Base-by-base conservation (phyloP, 1,139 yeast genomes). In the Debaryomycetaceae sp. region DNA sequence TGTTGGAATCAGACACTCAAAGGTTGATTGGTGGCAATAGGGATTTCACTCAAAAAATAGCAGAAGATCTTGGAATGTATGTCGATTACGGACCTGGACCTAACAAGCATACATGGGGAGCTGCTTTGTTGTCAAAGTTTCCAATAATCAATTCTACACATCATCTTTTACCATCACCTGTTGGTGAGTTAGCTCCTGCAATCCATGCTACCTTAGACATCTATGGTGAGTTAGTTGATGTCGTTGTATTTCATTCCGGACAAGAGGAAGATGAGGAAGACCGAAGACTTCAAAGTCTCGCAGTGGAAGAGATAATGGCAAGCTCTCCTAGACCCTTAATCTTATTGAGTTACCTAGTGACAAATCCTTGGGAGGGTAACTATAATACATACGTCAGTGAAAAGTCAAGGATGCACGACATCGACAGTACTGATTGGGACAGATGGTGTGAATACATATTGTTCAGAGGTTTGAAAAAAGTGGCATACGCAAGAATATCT, bases 61-160 rank as follows among this genome's bases (percentile, higher is more conserved):
- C 97, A 0, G 96, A 90, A 65, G 97, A 91, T 55, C 75, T 93
- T 54, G 93, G 91, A 34, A 89, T 89, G 93, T 93, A 91, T 62
- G 91, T 84, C 23, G 99, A 93, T 65, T 93, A 83, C 60, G 99
- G 99, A 11, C 99, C 99, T 4, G 97, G 98, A 11, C 97, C 99
- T 46, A 88, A 90, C 63, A 87, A 91, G 65, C 98, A 93, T 66
- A 93, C 99, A 0, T 93, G 99, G 99, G 99, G 99, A 37, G 87
- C 95, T 42, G 95, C 95, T 1, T 74, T 93, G 49, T 73, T 93
- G 52, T 90, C 98, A 33, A 90, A 91, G 62, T 93, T 91, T 77
- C 99, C 99, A 27, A 93, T 93, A 51, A 57, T 93, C 48, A 80
- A 85, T 59, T 89, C 97, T 2, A 83, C 91, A 1, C 99, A 93